Evolutionary conservation across 2,329 filamentous ascomycete species (phyloP).

Genomic region (Diaporthe destruens): DNA sequence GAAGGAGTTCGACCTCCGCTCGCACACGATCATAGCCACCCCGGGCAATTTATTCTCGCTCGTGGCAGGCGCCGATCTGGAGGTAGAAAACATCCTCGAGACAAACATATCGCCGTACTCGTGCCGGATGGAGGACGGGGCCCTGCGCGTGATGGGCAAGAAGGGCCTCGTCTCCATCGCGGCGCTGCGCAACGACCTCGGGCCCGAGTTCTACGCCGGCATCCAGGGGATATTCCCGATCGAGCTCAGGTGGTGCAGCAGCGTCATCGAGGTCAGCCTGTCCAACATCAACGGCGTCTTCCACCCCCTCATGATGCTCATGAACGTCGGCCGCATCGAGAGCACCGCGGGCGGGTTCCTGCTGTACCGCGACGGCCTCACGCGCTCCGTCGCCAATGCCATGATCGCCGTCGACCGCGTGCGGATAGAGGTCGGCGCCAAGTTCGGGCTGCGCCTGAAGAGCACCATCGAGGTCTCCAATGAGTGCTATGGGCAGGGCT

Average conservation of each 20-base stretch:
- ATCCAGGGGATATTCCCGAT: slow-evolving; percentile 44
- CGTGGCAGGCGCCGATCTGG: slow-evolving; percentile 40
- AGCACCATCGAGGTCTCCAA: slow-evolving; percentile 45
- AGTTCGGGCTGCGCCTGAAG: slow-evolving; percentile 44
- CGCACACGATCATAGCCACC: slow-evolving; percentile 45
- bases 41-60: slow-evolving; percentile 47
- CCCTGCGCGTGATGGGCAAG: slow-evolving; percentile 43
- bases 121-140: slow-evolving; percentile 44
- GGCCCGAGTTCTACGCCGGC: slow-evolving; percentile 19
- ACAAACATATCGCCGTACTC: slow-evolving; percentile 47
- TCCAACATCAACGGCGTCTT: slow-evolving; percentile 48
- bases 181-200: slow-evolving; percentile 18
- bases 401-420: slow-evolving; percentile 45
- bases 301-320: slow-evolving; percentile 47
- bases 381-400: slow-evolving; percentile 43
- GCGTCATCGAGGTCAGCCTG: slow-evolving; percentile 46
- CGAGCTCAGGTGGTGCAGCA: slow-evolving; percentile 46
- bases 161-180: slow-evolving; percentile 39
- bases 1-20: slow-evolving; percentile 37
- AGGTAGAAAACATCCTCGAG: slow-evolving; percentile 45
- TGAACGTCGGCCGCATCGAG: slow-evolving; percentile 48
- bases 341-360: slow-evolving; percentile 46
- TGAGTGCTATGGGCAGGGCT: slow-evolving; percentile 46
- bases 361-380: slow-evolving; percentile 44
- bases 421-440: slow-evolving; percentile 44